Conservation (phyloP, 2,329 filamentous ascomycete species). For the Nemania diffusa region DNA sequence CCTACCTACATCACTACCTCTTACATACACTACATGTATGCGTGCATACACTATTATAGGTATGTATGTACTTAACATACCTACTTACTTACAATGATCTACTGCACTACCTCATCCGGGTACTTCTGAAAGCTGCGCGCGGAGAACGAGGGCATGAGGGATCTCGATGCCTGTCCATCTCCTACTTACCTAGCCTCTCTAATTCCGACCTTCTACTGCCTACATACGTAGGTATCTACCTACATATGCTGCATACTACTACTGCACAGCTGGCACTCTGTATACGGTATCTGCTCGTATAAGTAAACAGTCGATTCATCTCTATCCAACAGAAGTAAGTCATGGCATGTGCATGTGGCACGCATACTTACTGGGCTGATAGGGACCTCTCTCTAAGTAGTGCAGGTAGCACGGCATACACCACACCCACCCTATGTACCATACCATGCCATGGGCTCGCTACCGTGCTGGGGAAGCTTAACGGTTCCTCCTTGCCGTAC, state of each 20-base stretch:
- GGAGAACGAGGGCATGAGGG: constrained; percentile 1
- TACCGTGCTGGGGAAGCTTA: constrained; percentile 14
- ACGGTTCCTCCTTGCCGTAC: constrained; percentile 28
- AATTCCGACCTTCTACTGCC: too few relatives aligned
- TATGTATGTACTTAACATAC: too few relatives aligned
- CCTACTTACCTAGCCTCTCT: not conserved
- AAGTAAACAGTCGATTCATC: not conserved
- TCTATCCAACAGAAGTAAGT: not conserved
- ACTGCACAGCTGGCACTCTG: not conserved
- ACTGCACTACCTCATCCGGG: constrained; percentile 4
- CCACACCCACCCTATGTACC: too few relatives aligned
- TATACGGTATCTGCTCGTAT: too few relatives aligned
- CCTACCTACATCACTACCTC: constrained; percentile 3
- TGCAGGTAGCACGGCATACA: constrained; percentile 24
- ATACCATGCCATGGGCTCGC: constrained; percentile 22
- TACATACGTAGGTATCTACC: not conserved
- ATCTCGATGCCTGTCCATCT: constrained; percentile 30
- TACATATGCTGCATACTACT: not conserved
- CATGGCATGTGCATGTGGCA: not conserved
- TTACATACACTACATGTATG: too few relatives aligned
- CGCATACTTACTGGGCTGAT: not conserved
- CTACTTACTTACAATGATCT: not conserved
- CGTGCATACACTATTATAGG: too few relatives aligned
- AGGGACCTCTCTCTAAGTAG: too few relatives aligned
- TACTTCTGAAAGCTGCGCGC: constrained; percentile 1